Conservation (phyloP, 1,139 yeast species). For the Scheffersomyces titani region DNA sequence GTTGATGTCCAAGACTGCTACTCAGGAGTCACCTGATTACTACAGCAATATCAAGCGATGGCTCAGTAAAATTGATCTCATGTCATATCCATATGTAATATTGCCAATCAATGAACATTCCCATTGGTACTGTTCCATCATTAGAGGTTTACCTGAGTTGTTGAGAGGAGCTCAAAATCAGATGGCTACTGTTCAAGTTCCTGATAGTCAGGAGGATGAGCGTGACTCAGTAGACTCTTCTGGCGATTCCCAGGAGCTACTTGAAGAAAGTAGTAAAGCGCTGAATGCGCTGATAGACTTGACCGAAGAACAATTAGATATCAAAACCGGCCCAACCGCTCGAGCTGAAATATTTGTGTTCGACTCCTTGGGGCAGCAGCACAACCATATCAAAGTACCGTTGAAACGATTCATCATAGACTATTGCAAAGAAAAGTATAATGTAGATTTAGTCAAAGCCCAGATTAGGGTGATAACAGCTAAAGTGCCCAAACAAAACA, state of each 20-base stretch:
- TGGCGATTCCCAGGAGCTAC: not conserved
- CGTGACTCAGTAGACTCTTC: conserved; percentile 3
- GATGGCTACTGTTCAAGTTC: conserved; percentile 7
- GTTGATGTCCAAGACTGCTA: conserved; percentile 37
- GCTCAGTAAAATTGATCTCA: conserved; percentile 72
- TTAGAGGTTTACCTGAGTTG: conserved; percentile 48
- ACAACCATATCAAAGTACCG: conserved; percentile 53
- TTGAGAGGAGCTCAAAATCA: conserved; percentile 13
- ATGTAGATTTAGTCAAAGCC: conserved; percentile 45
- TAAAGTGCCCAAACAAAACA: conserved; percentile 79
- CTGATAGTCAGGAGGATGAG: conserved; percentile 10
- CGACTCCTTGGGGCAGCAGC: conserved; percentile 73
- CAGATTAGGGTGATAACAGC: conserved; percentile 50
- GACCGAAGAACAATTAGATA: not conserved
- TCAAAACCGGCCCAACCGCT: not conserved
- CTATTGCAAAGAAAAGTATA: conserved; percentile 68
- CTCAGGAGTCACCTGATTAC: conserved; percentile 28
- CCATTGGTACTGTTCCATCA: conserved; percentile 89
- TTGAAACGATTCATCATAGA: conserved; percentile 64
- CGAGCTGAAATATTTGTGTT: conserved; percentile 62
- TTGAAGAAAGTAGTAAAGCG: conserved; percentile 3
- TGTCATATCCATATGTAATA: conserved; percentile 60
- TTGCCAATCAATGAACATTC: conserved; percentile 79
- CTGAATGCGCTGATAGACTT: not conserved
- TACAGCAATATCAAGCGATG: conserved; percentile 75